Base-by-base conservation (phyloP, 2,329 filamentous ascomycete genomes). In the Fusarium pininemorale region DNA sequence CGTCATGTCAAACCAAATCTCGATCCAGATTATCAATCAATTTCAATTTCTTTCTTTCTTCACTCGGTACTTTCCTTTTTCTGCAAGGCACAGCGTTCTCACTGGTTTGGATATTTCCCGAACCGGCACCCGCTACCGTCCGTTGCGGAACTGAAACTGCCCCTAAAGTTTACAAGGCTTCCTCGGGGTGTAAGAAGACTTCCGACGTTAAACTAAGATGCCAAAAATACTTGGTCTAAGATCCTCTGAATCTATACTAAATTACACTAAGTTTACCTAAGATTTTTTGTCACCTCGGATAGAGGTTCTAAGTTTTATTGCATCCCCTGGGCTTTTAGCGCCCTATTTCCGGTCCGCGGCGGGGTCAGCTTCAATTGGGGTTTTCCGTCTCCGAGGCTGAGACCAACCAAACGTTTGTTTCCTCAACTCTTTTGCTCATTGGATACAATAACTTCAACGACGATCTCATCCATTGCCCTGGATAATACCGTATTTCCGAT, bases 311-410 rank as follows among this genome's bases (percentile, higher is more conserved):
- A 35, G 32, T 35, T 35, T 35, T 35, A 35, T 35, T 15, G 32
- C 32, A 35, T 35, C 32, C 32, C 32, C 50, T 61, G 65, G 32
- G 26, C 55, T 42, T 56, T 53, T 51, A 65, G 45, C 45, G 60
- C 50, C 47, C 54, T 53, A 45, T 65, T 57, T 57, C 62, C 41
- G 60, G 60, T 30, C 15, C 30, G 54, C 53, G 44, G 53, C 26
- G 51, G 51, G 51, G 51, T 55, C 20, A 18, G 20, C 30, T 38
- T 22, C n/a, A n/a, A 20, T 42, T 63, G 66, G 55, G 42, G 71
- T 42, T 70, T 75, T 73, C 75, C 63, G 65, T 44, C 67, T 74
- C 67, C 72, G 69, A 72, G 75, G 74, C 75, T 78, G 66, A 66
- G 38, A 65, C 26, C 22, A 45, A 66, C 30, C 10, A 10, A 51